Conservation (phyloP, 768 basidiomycete species). For the Omphalotus guepiniiformis region DNA sequence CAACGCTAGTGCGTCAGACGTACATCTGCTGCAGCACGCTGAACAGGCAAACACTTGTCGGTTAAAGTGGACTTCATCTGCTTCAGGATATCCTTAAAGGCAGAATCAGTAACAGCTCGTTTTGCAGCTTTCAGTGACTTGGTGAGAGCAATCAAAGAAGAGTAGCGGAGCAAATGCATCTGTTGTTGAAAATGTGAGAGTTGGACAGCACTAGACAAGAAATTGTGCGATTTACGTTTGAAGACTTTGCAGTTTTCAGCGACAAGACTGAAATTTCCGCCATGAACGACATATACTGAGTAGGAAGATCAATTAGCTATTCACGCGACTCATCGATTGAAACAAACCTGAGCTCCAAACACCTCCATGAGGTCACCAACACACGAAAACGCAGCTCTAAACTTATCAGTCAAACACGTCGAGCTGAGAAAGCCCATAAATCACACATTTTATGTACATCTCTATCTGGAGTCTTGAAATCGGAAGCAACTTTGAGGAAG, state of each 20-base stretch:
- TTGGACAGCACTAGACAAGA: not conserved
- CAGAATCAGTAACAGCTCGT: conserved; percentile 76
- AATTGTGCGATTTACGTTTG: conserved; percentile 47
- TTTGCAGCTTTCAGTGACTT: conserved; percentile 80
- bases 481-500: conserved; percentile 70
- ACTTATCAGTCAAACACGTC: conserved; percentile 5
- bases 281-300: conserved; percentile 93
- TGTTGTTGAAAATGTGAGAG: conserved; percentile 25
- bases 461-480: conserved; percentile 62
- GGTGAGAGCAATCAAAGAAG: conserved; percentile 72
- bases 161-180: conserved; percentile 79
- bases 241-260: conserved; percentile 67
- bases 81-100: conserved; percentile 79
- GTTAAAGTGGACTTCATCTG: conserved; percentile 68
- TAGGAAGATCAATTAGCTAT: not conserved
- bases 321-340: not conserved
- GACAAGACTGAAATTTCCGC: conserved; percentile 70
- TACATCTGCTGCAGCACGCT: conserved; percentile 81
- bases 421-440: not conserved
- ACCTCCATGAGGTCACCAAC: conserved; percentile 85
- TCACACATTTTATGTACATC: conserved; percentile 66
- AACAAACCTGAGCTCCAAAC: conserved; percentile 77
- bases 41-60: conserved; percentile 83
- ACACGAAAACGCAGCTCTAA: conserved; percentile 78
- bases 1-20: conserved; percentile 10